Conservation (phyloP, 768 basidiomycete genomes). For the Imleria badia region DNA sequence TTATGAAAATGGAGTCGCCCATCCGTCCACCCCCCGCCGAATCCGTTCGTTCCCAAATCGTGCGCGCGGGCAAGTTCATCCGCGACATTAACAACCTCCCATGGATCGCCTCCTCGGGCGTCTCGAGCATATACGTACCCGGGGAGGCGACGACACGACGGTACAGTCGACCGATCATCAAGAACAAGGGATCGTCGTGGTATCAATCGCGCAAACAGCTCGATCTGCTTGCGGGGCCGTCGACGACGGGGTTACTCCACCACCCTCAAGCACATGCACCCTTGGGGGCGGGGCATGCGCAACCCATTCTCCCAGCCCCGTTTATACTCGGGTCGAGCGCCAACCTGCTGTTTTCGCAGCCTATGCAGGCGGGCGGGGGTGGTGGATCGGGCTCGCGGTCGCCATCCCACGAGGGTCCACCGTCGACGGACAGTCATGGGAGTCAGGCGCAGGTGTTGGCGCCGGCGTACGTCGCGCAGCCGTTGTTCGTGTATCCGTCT, state of each 20-base stretch:
- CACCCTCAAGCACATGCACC: slow-evolving; percentile 15
- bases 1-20: slow-evolving; percentile 48
- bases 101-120: slow-evolving; percentile 46
- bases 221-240: slow-evolving; percentile 33
- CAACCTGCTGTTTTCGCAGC: slow-evolving; percentile 30
- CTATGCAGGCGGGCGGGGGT: slow-evolving; percentile 1
- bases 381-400: slow-evolving; percentile 25
- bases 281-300: slow-evolving; percentile 1
- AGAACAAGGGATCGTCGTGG: slow-evolving; percentile 30
- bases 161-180: slow-evolving; percentile 28
- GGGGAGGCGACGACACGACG: slow-evolving; percentile 32
- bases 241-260: slow-evolving; percentile 31
- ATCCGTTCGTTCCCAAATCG: slow-evolving; percentile 36
- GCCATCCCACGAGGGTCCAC: slow-evolving; percentile 30
- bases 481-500: slow-evolving; percentile 30
- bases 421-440: slow-evolving; percentile 34
- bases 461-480: slow-evolving; percentile 32
- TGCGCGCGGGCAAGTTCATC: slow-evolving; percentile 37
- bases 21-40: slow-evolving; percentile 39
- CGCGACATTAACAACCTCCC: slow-evolving; percentile 42
- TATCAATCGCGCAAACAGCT: slow-evolving; percentile 28
- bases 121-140: slow-evolving; percentile 49
- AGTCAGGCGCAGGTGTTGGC: slow-evolving; percentile 26
- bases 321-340: slow-evolving; percentile 33
- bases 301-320: slow-evolving; percentile 20